Base-by-base conservation (phyloP, 2,329 filamentous ascomycete genomes). In the Knufia fluminis region DNA sequence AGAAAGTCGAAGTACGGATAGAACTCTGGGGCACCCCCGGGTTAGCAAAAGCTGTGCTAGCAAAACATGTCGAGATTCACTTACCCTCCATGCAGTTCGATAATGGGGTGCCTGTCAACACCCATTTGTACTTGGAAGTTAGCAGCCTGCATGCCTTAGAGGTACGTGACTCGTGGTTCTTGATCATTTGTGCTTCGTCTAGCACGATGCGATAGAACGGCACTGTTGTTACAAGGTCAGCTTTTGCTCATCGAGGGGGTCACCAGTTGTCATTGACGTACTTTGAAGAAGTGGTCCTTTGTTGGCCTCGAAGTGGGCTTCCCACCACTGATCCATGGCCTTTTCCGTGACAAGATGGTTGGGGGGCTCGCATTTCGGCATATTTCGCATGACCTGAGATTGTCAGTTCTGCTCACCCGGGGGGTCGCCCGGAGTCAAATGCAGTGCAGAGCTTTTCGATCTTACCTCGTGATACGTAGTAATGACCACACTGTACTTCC, bases 191-290 rank as follows among this genome's bases (percentile, higher is more conserved):
- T 20, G 60, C 57, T 64, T 67, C 68, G 31, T 70, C 67, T 4
- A 70, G 57, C n/a, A 70, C 60, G n/a, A 70, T 66, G 1, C 67
- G 59, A 20, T 60, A 60, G 48, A 64, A 70, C 3, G 62, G 61
- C 24, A 68, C 40, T 45, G 28, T 7, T 33, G 3, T n/a, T 9
- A 9, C 3, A 43, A 24, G 12, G 22, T 17, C 16, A 4, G 14
- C 4, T 7, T 19, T 4, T 4, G 6, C 3, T 57, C 26, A 20
- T 22, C 10, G 12, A 12, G 4, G 17, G 22, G 36, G 12, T 17
- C 22, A 2, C 16, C 22, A 20, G 36, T 10, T 7, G 6, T 28
- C 20, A n/a, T n/a, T n/a, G n/a, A 26, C 19, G 4, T 26, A 43
- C 44, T 47, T 20, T 49, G 48, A 53, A 69, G 67, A 3, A 70